Percentiles rank a stretch among this genome's conserved stretches.
Conservation (phyloP, 78 protist species). For the Parvularia atlantis region DNA sequence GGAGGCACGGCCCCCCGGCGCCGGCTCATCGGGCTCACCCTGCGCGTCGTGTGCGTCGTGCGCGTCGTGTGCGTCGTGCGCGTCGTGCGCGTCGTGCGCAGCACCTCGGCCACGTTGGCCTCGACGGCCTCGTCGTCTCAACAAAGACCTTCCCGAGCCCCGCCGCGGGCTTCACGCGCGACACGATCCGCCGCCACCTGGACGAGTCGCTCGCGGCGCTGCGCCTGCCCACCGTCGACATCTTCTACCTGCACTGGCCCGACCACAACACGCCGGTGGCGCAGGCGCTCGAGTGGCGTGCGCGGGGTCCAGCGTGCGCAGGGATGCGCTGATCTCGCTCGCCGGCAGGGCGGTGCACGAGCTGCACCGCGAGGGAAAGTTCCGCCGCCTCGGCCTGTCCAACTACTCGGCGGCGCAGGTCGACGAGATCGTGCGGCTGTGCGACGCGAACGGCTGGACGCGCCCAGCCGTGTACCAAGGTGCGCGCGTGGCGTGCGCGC, state of each 20-base stretch:
- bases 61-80: background rate
- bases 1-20: background rate
- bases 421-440: background rate
- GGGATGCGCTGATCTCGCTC: no score
- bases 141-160: no score
- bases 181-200: background rate
- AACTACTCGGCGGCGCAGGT: slow-evolving; percentile 5
- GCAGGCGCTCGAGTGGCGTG: slow-evolving; percentile 5
- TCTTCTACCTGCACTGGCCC: slow-evolving; percentile 7
- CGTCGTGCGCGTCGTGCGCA: background rate
- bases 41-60: background rate
- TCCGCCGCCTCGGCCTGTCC: background rate
- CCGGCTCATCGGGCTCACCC: background rate
- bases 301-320: no score
- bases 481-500: no score
- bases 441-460: background rate
- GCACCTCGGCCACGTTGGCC: background rate
- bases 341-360: background rate
- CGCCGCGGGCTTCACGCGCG: background rate
- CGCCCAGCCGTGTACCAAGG: background rate
- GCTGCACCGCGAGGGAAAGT: slow-evolving; percentile 1
- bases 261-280: background rate
- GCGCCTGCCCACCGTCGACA: background rate
- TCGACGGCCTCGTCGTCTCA: slow-evolving; percentile 6
- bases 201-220: background rate